Conservation (phyloP, 208 protist genomes). For the Trypanosoma platydactyli region DNA sequence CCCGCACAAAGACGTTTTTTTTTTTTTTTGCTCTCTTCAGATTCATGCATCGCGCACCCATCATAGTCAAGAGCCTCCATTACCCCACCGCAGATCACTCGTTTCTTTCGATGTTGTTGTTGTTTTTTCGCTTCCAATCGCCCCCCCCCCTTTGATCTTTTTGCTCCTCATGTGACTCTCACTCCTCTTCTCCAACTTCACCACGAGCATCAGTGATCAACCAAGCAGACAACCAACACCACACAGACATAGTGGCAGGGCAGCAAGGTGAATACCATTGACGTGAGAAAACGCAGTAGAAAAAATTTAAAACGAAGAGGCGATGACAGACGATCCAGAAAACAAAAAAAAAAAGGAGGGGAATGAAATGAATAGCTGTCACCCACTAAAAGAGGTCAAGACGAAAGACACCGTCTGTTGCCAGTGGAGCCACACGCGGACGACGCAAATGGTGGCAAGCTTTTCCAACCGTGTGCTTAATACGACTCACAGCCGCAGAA, state of each 20-base stretch:
- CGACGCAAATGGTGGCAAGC: neutral
- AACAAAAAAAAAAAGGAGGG: neutral
- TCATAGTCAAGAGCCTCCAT: too few species aligned
- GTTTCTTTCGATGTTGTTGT: neutral
- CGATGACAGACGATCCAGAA: too few species aligned
- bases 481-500: conserved; percentile 1
- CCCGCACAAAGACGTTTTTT: neutral
- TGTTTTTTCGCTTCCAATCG: conserved; percentile 4
- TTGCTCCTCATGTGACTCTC: too few species aligned
- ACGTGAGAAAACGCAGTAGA: too few species aligned
- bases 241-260: too few species aligned
- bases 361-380: too few species aligned
- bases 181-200: too few species aligned
- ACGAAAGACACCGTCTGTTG: conserved; percentile 33
- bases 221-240: too few species aligned
- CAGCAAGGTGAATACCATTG: too few species aligned
- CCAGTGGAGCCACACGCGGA: conserved; percentile 14
- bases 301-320: too few species aligned
- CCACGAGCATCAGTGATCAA: too few species aligned
- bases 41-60: too few species aligned
- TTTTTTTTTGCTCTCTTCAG: neutral
- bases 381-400: conserved; percentile 34
- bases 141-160: neutral
- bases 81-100: neutral
- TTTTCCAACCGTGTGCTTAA: conserved; percentile 6